phyloP scores from a whole-genome alignment of 2,329 filamentous ascomycete genomes.

The Talaromyces sp. region DNA sequence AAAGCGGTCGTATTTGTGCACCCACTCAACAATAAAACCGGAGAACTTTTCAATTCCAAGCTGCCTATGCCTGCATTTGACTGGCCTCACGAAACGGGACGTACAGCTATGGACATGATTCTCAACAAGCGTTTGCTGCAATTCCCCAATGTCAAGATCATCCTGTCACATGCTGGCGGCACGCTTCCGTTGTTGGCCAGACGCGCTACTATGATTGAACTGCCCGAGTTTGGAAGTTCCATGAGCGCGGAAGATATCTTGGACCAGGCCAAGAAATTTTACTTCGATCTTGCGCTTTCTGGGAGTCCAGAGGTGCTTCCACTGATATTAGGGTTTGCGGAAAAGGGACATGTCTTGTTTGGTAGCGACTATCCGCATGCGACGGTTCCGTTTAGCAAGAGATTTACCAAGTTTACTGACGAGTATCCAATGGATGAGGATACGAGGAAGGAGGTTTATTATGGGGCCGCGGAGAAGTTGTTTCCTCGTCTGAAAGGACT shows the following conservation, averaged over 20 bases:
- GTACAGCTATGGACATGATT: conserved; percentile 41
- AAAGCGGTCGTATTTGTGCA: conserved; percentile 44
- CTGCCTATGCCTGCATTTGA: conserved; percentile 39
- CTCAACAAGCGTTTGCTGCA: conserved; percentile 23
- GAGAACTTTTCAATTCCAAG: conserved; percentile 26
- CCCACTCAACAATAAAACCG: conserved; percentile 35
- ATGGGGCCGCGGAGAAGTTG: not conserved
- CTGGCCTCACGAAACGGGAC: conserved; percentile 44
- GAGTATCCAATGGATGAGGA: not conserved
- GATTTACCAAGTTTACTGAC: not conserved
- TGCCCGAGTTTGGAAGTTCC: too few species aligned
- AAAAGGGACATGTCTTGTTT: conserved; percentile 19
- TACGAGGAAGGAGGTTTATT: not conserved
- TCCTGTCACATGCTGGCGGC: conserved; percentile 46
- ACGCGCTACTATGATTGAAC: conserved; percentile 18
- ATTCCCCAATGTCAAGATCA: conserved; percentile 38
- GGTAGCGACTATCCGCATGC: conserved; percentile 12
- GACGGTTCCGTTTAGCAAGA: not conserved
- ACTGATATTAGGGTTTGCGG: conserved; percentile 12
- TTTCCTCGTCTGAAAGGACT: not conserved
- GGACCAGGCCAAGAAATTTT: conserved; percentile 15
- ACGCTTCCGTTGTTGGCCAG: conserved; percentile 38
- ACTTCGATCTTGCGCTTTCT: conserved; percentile 24
- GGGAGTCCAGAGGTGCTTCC: conserved; percentile 13
- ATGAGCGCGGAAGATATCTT: conserved; percentile 7